Evolutionary conservation across 2,329 filamentous ascomycete species (phyloP), one percentile per base, ranked within the genome.

Genomic region (Didymella pinodella): DNA sequence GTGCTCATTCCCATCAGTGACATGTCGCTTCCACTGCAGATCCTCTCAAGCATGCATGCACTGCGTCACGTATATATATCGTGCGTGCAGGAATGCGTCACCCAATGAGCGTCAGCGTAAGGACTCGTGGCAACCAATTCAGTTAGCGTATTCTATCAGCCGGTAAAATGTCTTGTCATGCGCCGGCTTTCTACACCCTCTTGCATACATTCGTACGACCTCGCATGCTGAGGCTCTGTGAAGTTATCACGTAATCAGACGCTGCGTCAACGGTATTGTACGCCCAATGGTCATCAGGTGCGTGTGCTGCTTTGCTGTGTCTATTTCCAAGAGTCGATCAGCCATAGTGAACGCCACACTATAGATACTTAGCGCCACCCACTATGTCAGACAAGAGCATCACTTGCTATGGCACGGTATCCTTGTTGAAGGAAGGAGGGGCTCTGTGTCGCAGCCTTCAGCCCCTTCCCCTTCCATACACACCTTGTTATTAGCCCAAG

Each of bases 131-230:
- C 58, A 46, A 59, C 56, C 47, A 59, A 61, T 53, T 14, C 18
- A 47, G 60, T 59, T 69, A 71, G 67, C 60, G 57, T 29, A 22
- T 50, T 47, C 61, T 47, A 44, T 49, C 49, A 54, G 62, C 43
- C 57, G 47, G 54, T 54, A 59, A 65, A 63, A 57, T 63, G 45
- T 64, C 54, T 65, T 69, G 66, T 68, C 66, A 65, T 60, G 62
- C 59, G 56, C 60, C 54, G 47, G 40, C 45, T 40, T 20, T 22
- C 50, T 31, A 54, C 46, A 46, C 41, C 32, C 43, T 57, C 44
- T 38, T 34, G 31, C 45, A 63, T 62, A 62, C 58, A 56, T 65
- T 34, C 20, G 31, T 28, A 44, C 41, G 36, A 48, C 50, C 48
- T 62, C 52, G 48, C 43, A 58, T 46, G 25, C 14, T 56, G 22